These are phyloP conservation scores for Chaetoceros muelleri DNA, from an alignment of 108 stramenopile species.

Conservation along the genomic window DNA sequence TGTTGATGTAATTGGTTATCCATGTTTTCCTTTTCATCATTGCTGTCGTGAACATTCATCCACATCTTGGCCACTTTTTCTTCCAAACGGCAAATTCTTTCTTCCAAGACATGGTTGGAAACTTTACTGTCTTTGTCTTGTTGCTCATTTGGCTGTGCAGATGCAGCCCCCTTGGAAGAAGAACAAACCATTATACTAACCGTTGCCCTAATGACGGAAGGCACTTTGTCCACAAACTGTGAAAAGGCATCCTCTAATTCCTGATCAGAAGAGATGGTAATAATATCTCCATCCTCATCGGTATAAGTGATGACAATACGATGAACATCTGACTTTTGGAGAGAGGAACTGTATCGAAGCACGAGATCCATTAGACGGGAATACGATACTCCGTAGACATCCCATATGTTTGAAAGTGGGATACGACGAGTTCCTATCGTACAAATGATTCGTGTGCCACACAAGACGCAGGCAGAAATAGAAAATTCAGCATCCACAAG, in stretches of 20 bases:
- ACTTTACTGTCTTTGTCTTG: constrained; percentile 1
- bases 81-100: neutral
- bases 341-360: neutral
- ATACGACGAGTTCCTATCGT: no score
- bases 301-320: constrained; percentile 40
- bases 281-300: constrained; percentile 59
- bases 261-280: constrained; percentile 50
- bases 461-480: no score
- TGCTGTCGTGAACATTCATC: neutral
- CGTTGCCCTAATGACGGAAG: constrained; percentile 30
- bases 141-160: constrained; percentile 3
- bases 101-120: neutral
- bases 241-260: constrained; percentile 62
- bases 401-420: neutral
- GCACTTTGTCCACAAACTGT: constrained; percentile 25
- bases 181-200: no score
- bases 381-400: neutral
- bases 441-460: no score
- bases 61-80: neutral
- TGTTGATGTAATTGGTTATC: neutral
- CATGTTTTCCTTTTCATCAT: neutral
- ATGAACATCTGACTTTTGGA: constrained; percentile 2
- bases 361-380: neutral
- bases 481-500: no score
- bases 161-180: constrained; percentile 16